Conservation (phyloP, 345 rosid species). For the sweet orange (Citrus sinensis) region DNA sequence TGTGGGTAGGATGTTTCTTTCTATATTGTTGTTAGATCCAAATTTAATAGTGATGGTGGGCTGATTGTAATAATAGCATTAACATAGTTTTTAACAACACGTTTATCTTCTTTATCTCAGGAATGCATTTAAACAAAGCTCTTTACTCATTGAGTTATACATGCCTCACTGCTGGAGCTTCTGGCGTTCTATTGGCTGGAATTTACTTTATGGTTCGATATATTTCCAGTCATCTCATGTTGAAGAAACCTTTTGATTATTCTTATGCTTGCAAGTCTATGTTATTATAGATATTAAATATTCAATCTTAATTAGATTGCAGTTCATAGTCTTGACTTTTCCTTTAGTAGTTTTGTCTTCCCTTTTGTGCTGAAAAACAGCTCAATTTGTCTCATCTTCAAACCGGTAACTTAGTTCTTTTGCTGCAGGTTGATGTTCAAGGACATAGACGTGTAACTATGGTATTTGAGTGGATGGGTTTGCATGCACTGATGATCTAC, state of each 20-base stretch:
- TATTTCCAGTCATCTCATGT: background rate
- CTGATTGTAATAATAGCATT: background rate
- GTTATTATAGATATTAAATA: background rate
- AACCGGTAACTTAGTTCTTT: background rate
- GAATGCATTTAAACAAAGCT: conserved; percentile 85
- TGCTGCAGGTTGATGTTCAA: conserved; percentile 54
- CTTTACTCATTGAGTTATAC: conserved; percentile 78
- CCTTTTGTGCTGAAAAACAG: background rate
- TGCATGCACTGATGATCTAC: conserved; percentile 65
- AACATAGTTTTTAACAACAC: background rate
- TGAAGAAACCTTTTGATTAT: background rate
- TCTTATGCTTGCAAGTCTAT: background rate
- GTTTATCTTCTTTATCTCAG: conserved; percentile 28
- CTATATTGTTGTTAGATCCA: background rate
- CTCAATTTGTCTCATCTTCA: background rate
- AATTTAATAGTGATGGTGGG: background rate
- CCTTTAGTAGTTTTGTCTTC: background rate
- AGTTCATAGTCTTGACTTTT: background rate
- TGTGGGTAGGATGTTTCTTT: conserved; percentile 38
- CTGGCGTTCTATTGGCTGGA: conserved; percentile 66
- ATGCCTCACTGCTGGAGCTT: conserved; percentile 68
- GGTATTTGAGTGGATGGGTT: conserved; percentile 87
- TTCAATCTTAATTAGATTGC: background rate
- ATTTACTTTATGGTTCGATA: conserved; percentile 62
- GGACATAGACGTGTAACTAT: conserved; percentile 42